Conservation (phyloP, 2,329 filamentous ascomycete genomes). For the Nothomitra cinnamomea region DNA sequence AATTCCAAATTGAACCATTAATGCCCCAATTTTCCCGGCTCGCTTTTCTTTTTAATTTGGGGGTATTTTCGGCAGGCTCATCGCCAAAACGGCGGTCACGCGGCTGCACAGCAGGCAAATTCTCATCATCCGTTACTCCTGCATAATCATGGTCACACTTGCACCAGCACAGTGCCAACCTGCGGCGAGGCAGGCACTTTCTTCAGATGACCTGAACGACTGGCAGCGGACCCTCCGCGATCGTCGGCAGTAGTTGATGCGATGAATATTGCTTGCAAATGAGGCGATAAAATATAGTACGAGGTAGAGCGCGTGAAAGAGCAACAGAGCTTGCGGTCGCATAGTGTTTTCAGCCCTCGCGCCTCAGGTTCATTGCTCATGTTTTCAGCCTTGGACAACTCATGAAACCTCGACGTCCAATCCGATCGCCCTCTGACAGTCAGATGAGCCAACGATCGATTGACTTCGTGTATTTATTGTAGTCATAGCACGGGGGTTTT, state of each 20-base stretch:
- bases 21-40: background rate
- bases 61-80: background rate
- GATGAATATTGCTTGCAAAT: background rate
- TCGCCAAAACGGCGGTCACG: background rate
- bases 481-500: background rate
- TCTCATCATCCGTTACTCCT: conserved; percentile 1
- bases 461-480: background rate
- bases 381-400: conserved; percentile 2
- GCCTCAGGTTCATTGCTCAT: conserved; percentile 1
- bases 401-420: conserved; percentile 2
- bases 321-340: background rate
- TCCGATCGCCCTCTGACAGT: background rate
- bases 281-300: too few species aligned
- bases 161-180: background rate
- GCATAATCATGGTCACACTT: conserved; percentile 3
- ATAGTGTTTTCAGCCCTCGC: background rate
- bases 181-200: conserved; percentile 1
- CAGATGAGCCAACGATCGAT: conserved; percentile 2
- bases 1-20: too few species aligned
- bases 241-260: conserved; percentile 1
- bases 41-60: background rate
- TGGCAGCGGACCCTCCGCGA: background rate
- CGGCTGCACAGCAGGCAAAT: background rate
- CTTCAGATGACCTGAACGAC: background rate
- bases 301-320: background rate